phyloP scores from a whole-genome alignment of 345 rosid genomes.

The Populus ilicifolia region DNA sequence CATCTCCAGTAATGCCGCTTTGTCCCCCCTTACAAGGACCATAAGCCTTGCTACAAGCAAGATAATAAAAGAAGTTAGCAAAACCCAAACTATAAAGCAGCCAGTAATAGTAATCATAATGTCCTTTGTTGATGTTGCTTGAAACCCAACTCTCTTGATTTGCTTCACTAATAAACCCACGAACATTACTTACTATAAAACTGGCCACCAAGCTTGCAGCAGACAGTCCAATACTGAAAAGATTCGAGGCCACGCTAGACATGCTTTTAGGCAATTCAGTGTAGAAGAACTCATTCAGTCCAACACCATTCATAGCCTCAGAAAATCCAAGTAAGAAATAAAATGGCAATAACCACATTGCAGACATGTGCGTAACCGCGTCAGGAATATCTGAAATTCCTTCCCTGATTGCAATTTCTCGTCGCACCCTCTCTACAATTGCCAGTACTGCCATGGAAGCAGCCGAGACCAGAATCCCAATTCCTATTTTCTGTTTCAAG shows the following conservation, averaged over 20 bases:
- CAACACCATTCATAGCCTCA: slow-evolving; percentile 66
- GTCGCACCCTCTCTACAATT: slow-evolving; percentile 48
- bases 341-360: slow-evolving; percentile 72
- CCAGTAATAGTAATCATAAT: slow-evolving; percentile 72
- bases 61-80: slow-evolving; percentile 3
- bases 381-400: slow-evolving; percentile 42
- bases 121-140: slow-evolving; percentile 63
- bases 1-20: no score
- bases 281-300: slow-evolving; percentile 73
- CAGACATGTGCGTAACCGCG: slow-evolving; percentile 55
- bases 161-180: slow-evolving; percentile 36
- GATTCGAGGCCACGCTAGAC: slow-evolving; percentile 65
- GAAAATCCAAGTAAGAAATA: slow-evolving; percentile 60
- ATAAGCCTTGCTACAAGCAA: slow-evolving; percentile 10
- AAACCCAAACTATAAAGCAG: slow-evolving; percentile 33
- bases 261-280: slow-evolving; percentile 73
- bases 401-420: slow-evolving; percentile 53
- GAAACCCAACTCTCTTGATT: slow-evolving; percentile 65
- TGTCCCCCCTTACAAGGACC: slow-evolving; percentile 3
- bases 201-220: slow-evolving; percentile 63
- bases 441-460: slow-evolving; percentile 64
- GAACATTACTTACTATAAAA: slow-evolving; percentile 38
- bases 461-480: slow-evolving; percentile 52
- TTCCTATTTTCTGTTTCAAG: slow-evolving; percentile 69
- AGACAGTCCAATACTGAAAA: slow-evolving; percentile 61